These are phyloP conservation scores for Ophiostoma himal-ulmi DNA, from an alignment of 2,329 filamentous ascomycete species.

Conservation along the genomic window DNA sequence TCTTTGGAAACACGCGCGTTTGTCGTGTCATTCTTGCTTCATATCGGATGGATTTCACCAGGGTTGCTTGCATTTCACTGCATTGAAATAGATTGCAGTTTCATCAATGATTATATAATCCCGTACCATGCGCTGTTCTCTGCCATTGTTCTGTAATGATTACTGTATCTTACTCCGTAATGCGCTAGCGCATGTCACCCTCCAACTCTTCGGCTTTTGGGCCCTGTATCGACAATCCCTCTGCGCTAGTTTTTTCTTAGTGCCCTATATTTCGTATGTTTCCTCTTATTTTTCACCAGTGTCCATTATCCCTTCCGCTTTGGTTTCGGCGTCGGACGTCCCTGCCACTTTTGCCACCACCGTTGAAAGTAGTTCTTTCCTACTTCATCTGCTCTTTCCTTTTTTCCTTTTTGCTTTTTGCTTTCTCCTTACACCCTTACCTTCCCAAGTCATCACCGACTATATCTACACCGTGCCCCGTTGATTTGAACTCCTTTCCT, in stretches of 20 bases:
- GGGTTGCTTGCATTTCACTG: neutral
- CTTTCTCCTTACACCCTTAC: neutral
- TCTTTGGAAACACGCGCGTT: conserved; percentile 1
- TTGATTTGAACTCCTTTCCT: neutral
- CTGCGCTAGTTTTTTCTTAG: conserved; percentile 11
- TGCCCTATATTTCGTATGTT: neutral
- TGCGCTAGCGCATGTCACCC: neutral
- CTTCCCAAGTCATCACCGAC: neutral
- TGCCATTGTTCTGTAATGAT: no score
- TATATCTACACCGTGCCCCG: neutral
- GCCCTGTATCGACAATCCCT: neutral
- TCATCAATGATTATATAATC: neutral
- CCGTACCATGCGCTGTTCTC: neutral
- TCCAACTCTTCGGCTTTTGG: neutral
- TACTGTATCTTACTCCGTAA: neutral
- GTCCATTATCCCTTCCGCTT: neutral
- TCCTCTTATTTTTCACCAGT: neutral
- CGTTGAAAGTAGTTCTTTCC: neutral
- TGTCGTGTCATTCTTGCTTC: neutral
- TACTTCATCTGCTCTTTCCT: conserved; percentile 1
- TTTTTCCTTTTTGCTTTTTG: conserved; percentile 12
- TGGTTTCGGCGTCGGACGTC: conserved; percentile 10
- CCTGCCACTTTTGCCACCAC: neutral
- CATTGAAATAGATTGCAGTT: neutral
- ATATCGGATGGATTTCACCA: neutral